Evolutionary conservation across 116 monocot genomes (phyloP).

Genomic region (Dioscorea cayenensis): DNA sequence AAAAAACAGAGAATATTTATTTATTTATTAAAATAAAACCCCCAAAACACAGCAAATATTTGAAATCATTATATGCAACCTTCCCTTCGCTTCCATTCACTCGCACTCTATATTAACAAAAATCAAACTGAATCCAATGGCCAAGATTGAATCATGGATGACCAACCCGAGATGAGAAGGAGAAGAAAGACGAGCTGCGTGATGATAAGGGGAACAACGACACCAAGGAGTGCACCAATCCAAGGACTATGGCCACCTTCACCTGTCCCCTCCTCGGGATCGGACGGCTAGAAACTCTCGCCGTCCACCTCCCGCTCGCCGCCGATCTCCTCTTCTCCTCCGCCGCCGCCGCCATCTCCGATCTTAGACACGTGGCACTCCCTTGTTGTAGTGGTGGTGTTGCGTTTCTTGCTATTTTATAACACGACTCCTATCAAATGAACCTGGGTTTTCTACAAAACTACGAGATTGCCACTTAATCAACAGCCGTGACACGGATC

Average conservation of each 20-base stretch:
- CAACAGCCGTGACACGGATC: no score
- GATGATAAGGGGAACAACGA: not conserved
- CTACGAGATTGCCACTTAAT: no score
- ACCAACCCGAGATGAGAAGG: not conserved
- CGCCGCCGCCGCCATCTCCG: not conserved
- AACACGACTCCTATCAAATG: no score
- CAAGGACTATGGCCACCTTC: slow-evolving; percentile 13
- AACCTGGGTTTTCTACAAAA: no score
- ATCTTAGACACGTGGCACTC: no score
- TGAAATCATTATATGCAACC: no score
- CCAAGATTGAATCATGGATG: not conserved
- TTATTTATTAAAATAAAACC: no score
- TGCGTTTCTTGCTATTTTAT: no score
- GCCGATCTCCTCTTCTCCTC: not conserved
- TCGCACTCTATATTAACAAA: not conserved
- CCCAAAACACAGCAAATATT: no score
- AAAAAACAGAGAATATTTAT: no score
- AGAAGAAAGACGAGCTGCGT: not conserved
- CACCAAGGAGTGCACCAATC: not conserved
- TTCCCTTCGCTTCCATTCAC: no score
- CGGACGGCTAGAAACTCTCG: not conserved
- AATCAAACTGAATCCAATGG: not conserved
- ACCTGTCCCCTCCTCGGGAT: slow-evolving; percentile 14
- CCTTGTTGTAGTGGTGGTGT: no score
- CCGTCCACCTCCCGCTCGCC: not conserved